Percentiles rank a stretch among this genome's conserved stretches.
Conservation (phyloP, 306 rosid genomes). For the Cicer arietinum region DNA sequence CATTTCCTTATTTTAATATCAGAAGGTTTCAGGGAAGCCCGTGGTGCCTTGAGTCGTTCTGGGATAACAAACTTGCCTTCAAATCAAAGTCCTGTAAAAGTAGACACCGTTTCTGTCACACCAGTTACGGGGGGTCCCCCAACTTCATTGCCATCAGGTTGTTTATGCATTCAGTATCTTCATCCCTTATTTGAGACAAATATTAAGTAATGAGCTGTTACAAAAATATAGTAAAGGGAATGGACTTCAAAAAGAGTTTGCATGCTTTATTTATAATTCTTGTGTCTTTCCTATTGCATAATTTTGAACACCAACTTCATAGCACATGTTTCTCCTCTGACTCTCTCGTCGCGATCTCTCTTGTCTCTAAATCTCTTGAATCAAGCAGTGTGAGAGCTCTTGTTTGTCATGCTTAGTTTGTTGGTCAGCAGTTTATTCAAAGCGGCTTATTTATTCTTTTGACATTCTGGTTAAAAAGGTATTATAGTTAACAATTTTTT, state of each 20-base stretch:
- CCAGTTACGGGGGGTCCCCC: slow-evolving; percentile 80
- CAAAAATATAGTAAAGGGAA: neutral
- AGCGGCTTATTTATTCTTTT: slow-evolving; percentile 40
- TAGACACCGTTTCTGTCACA: slow-evolving; percentile 70
- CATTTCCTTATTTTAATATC: slow-evolving; percentile 82
- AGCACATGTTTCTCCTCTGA: neutral
- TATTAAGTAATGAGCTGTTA: neutral
- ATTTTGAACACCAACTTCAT: slow-evolving; percentile 7
- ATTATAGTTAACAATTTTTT: slow-evolving; percentile 29
- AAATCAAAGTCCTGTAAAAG: slow-evolving; percentile 87
- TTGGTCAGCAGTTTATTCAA: slow-evolving; percentile 30
- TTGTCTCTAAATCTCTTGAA: no score
- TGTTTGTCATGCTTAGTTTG: slow-evolving; percentile 29
- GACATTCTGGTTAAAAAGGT: slow-evolving; percentile 38
- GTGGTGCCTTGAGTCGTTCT: slow-evolving; percentile 74
- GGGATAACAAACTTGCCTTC: slow-evolving; percentile 75
- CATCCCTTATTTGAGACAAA: slow-evolving; percentile 20
- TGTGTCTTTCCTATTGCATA: slow-evolving; percentile 12
- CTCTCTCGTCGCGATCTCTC: no score
- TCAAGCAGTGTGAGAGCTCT: neutral
- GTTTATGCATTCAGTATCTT: slow-evolving; percentile 26
- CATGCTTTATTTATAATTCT: slow-evolving; percentile 27
- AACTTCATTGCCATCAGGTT: slow-evolving; percentile 79
- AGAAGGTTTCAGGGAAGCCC: slow-evolving; percentile 87
- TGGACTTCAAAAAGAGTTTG: slow-evolving; percentile 17